Evolutionary conservation across 192 early-diverging fungal species (phyloP).

Genomic region (Backusella liffmaniae): DNA sequence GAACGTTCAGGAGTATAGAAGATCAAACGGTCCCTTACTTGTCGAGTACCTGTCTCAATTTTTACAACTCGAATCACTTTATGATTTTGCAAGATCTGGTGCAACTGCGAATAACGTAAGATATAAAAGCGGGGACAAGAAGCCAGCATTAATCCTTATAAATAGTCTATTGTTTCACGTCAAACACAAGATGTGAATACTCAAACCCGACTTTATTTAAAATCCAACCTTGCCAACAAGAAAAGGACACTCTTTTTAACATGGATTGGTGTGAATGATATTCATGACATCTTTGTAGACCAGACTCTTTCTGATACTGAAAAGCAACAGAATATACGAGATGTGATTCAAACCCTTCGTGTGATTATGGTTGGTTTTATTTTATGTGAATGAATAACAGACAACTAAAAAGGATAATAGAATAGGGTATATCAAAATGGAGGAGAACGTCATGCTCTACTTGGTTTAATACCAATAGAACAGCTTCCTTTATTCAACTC

Average conservation of each 20-base stretch:
- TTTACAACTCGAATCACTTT: neutral
- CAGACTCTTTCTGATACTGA: neutral
- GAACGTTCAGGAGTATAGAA: neutral
- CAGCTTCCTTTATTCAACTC: neutral
- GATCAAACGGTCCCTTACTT: constrained; percentile 6
- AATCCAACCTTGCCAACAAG: neutral
- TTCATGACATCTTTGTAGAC: neutral
- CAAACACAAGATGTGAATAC: neutral
- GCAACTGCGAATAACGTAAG: constrained; percentile 16
- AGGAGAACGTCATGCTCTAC: neutral
- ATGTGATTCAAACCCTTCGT: neutral
- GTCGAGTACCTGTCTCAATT: neutral
- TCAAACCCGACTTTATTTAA: neutral
- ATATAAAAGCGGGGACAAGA: neutral
- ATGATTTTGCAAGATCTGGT: constrained; percentile 16
- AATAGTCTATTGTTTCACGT: neutral
- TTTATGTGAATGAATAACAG: neutral
- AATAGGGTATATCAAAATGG: neutral
- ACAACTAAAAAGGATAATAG: neutral
- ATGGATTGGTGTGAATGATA: neutral
- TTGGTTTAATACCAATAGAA: neutral
- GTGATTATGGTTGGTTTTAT: neutral
- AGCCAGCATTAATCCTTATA: neutral
- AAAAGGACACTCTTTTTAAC: neutral
- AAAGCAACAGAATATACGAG: neutral